Evolutionary conservation across 306 rosid species (phyloP), one percentile per base, ranked within the genome.

Genomic region (Castanea mollissima): DNA sequence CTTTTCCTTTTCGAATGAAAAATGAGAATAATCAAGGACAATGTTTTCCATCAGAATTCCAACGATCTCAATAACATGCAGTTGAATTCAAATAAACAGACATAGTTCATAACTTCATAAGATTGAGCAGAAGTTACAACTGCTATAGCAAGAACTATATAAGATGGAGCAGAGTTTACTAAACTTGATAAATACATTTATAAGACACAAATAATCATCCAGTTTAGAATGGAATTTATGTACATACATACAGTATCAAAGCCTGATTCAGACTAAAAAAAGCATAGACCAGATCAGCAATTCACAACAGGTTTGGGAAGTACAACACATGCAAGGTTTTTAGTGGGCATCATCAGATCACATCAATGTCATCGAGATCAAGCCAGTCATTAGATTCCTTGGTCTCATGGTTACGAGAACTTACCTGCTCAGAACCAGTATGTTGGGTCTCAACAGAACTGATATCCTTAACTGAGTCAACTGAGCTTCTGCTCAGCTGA

Each of bases 371-470:
- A 77, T 95, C 97, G 72, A 92, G 88, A 25, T 90, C 86, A 79
- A 90, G 98, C 99, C 99, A 95, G 81, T 95, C 99, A 84, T 80
- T 92, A 63, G 97, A 83, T 85, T 92, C 97, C 88, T 89, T 95
- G 81, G 76, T 74, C 84, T 81, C 91, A 31, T 87, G 76, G 83
- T 91, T 91, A 54, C 83, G 79, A 64, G 87, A 75, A 78, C 85
- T 87, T 80, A 88, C 91, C 85, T 85, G 89, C 83, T 80, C 89
- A 12, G 96, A 86, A 31, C 86, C 93, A 35, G 74, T 83, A 68
- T 64, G 89, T 85, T 84, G 87, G 74, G 72, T 65, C 70, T 83
- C 96, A 60, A 78, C 46, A 54, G 90, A 80, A 87, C 52, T 82
- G 52, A 74, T 71, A 64, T 94, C 96, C 82, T 86, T 94, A 58